phyloP scores from a whole-genome alignment of 352 stramenopile genomes.

The Phytophthora idaei region DNA sequence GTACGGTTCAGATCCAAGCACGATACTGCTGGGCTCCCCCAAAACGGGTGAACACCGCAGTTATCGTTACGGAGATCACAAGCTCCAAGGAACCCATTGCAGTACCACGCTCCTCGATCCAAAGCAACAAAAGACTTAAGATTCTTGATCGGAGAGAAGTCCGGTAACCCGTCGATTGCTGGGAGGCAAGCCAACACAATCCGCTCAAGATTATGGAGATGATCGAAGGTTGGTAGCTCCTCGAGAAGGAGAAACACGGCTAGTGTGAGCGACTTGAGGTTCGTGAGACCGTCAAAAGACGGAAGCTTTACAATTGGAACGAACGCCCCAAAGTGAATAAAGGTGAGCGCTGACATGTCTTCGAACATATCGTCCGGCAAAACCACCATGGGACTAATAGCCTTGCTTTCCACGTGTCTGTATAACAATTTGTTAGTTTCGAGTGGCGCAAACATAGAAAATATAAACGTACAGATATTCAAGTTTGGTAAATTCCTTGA shows the following conservation, averaged over 20 bases:
- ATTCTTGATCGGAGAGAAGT: conserved; percentile 14
- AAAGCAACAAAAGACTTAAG: conserved; percentile 15
- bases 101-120: conserved; percentile 28
- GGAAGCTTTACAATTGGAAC: conserved; percentile 25
- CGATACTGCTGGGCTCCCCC: conserved; percentile 16
- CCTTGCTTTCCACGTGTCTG: conserved; percentile 3
- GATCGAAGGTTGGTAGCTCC: conserved; percentile 21
- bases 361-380: conserved; percentile 43
- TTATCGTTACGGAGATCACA: conserved; percentile 22
- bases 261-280: conserved; percentile 40
- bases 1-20: conserved; percentile 15
- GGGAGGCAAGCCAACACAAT: conserved; percentile 18
- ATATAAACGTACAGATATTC: conserved; percentile 33
- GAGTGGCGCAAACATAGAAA: no score
- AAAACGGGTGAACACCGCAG: conserved; percentile 18
- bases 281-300: conserved; percentile 33
- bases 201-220: conserved; percentile 23
- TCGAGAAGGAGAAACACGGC: conserved; percentile 18
- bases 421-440: neutral
- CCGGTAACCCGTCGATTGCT: conserved; percentile 12
- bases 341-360: conserved; percentile 41
- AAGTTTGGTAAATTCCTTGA: conserved; percentile 27
- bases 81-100: conserved; percentile 37
- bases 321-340: conserved; percentile 39
- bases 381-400: neutral